phyloP scores from a whole-genome alignment of 2,329 filamentous ascomycete genomes.

The Pestalotiopsis sp. region DNA sequence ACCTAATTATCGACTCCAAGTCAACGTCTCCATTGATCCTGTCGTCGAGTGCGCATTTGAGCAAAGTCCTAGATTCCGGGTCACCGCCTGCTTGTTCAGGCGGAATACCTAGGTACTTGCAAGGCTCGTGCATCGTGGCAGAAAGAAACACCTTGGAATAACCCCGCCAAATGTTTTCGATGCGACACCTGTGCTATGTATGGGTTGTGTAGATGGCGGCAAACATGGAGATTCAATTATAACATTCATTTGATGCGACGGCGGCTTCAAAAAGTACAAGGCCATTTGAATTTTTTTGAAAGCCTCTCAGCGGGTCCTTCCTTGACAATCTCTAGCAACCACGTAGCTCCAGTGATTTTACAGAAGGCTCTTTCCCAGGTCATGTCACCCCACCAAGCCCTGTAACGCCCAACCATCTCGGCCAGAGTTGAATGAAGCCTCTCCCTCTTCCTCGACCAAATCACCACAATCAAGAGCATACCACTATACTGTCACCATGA shows the following conservation, averaged over 20 bases:
- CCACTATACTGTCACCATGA: constrained; percentile 17
- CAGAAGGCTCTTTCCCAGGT: neutral
- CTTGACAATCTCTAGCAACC: neutral
- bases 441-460: constrained; percentile 2
- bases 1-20: no score
- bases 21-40: no score
- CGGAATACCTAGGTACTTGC: no score
- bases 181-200: neutral
- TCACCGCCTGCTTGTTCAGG: no score
- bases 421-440: constrained; percentile 22
- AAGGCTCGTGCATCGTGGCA: constrained; percentile 8
- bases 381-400: constrained; percentile 2
- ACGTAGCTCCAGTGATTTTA: neutral
- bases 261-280: neutral
- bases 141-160: neutral
- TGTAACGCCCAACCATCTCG: constrained; percentile 1
- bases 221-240: neutral
- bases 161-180: constrained; percentile 6
- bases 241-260: neutral
- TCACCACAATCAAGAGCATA: neutral
- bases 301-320: neutral
- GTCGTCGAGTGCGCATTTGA: no score
- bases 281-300: neutral
- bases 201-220: neutral
- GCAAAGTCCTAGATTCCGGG: no score